Conservation (phyloP, 2,329 filamentous ascomycete species). For the Calycina herbarum region DNA sequence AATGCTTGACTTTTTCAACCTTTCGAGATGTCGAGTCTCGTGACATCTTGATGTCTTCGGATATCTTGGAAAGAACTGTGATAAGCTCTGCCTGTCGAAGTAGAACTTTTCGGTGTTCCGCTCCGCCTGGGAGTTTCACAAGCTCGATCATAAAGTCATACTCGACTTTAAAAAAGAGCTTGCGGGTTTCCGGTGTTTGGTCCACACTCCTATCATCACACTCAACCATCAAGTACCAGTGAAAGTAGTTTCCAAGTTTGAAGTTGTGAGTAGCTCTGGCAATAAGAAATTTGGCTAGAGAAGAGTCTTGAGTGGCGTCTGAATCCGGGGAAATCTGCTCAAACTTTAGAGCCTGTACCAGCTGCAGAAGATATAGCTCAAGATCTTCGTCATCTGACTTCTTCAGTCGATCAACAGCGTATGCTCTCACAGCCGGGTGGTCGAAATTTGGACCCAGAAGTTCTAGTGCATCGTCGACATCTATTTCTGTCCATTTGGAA, state of each 20-base stretch:
- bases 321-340: slow-evolving; percentile 70
- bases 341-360: slow-evolving; percentile 95
- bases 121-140: slow-evolving; percentile 67
- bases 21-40: slow-evolving; percentile 73
- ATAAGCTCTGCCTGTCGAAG: slow-evolving; percentile 88
- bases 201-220: slow-evolving; percentile 75
- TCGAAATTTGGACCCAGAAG: slow-evolving; percentile 90
- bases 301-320: slow-evolving; percentile 71
- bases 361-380: slow-evolving; percentile 84
- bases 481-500: slow-evolving; percentile 92
- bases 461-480: slow-evolving; percentile 94
- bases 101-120: slow-evolving; percentile 72
- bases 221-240: slow-evolving; percentile 99
- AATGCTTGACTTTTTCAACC: slow-evolving; percentile 79
- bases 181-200: slow-evolving; percentile 72
- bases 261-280: slow-evolving; percentile 85
- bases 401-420: slow-evolving; percentile 86
- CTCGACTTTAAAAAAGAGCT: slow-evolving; percentile 88
- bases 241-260: slow-evolving; percentile 88
- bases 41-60: slow-evolving; percentile 81
- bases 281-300: slow-evolving; percentile 85
- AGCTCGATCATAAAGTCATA: slow-evolving; percentile 95
- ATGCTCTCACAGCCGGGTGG: slow-evolving; percentile 83
- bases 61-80: slow-evolving; percentile 82
- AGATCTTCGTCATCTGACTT: slow-evolving; percentile 93